Percentiles rank a stretch among this genome's conserved stretches.
These are phyloP conservation scores for Phytophthora pseudosyringae DNA, from an alignment of 352 stramenopile genomes.

Conservation along the genomic window DNA sequence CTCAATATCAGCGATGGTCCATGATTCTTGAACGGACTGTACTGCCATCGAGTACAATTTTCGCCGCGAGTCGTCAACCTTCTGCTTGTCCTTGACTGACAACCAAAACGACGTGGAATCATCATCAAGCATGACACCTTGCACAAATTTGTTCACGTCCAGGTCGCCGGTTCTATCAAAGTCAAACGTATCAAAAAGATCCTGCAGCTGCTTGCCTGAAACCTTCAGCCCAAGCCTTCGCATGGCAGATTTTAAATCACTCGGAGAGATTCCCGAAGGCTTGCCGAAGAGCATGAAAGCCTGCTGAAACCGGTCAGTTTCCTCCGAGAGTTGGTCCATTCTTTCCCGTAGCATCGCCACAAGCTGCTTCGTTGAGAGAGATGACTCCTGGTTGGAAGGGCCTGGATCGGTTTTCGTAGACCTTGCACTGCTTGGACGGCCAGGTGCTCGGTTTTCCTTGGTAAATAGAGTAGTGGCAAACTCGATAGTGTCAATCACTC, in stretches of 20 bases:
- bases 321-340: constrained; percentile 71
- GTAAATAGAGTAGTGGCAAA: constrained; percentile 66
- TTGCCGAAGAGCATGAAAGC: constrained; percentile 79
- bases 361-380: constrained; percentile 65
- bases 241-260: constrained; percentile 65
- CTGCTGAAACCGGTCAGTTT: constrained; percentile 78
- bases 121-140: constrained; percentile 81
- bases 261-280: constrained; percentile 55
- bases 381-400: constrained; percentile 40
- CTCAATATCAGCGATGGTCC: constrained; percentile 81
- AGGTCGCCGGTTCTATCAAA: constrained; percentile 81
- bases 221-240: constrained; percentile 63
- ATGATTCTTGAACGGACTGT: constrained; percentile 69
- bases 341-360: constrained; percentile 61
- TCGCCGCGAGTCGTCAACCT: constrained; percentile 53
- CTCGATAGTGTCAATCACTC: constrained; percentile 70
- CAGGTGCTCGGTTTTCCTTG: constrained; percentile 40
- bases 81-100: constrained; percentile 58
- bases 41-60: constrained; percentile 72
- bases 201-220: constrained; percentile 51
- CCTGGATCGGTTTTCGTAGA: constrained; percentile 25
- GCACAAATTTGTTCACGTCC: constrained; percentile 83
- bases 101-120: constrained; percentile 62
- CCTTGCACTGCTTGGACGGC: constrained; percentile 19
- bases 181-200: constrained; percentile 78